Base-by-base conservation (phyloP, 306 rosid species). In the Acacia crassicarpa region DNA sequence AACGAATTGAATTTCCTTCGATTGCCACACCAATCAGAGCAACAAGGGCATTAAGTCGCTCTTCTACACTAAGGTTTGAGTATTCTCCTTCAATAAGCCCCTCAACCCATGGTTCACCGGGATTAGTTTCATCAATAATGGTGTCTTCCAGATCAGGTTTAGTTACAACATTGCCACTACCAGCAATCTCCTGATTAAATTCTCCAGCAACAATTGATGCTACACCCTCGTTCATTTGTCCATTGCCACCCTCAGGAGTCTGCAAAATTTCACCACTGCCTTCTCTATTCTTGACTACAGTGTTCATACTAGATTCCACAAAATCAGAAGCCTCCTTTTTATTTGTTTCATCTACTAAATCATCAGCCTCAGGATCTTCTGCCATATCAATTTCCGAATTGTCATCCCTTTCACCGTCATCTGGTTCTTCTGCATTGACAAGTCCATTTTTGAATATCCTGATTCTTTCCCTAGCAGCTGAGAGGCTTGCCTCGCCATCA, bases 31-130 rank as follows among this genome's bases (percentile, higher is more conserved):
- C 85, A 82, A 90, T 84, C 80, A 93, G 82, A 63, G 94, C 85
- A 84, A 85, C 85, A 74, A 93, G 91, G 48, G 95, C 95, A 3
- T 79, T 84, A 48, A 93, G 91, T 80, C 95, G 95, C 87, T 91
- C 97, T 81, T 90, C 97, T 20, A 93, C 91, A 82, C 91, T 90
- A 67, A 93, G 95, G 71, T 90, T 92, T 25, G 95, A 91, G 79
- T 90, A 91, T 73, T 93, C 95, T 76, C 94, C 95, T 84, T 88
- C 97, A 27, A 30, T 76, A 74, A 93, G 94, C 79, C 92, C 97
- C 40, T 86, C 91, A 70, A 90, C 91, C 97, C 97, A 93, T 82
- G 91, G 85, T 81, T 91, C 95, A 74, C 87, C 93, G 17, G 58
- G 78, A 69, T 83, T 85, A 78, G 75, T 89, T 86, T 88, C 95